Base-by-base conservation (phyloP, 2,329 filamentous ascomycete species). In the Botryotinia convoluta region DNA sequence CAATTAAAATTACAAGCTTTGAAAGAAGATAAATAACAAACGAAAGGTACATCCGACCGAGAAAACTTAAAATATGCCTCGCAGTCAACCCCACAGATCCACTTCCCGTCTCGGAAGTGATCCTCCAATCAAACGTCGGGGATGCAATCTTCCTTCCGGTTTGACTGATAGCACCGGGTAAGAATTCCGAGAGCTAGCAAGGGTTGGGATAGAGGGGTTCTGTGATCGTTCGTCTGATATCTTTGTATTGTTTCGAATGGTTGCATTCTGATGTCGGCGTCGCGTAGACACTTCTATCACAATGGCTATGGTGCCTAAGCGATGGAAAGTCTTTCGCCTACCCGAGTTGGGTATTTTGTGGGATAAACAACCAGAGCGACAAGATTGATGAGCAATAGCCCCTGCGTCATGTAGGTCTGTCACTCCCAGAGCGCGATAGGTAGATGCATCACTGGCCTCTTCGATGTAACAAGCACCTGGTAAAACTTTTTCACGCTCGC, bases 21-120 rank as follows among this genome's bases (percentile, higher is more conserved):
- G 29, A 37, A 8, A 35, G 37, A 3, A 48, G 37, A 35, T 22
- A 29, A 7, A 51, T 20, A 54, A 26, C 29, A 48, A 65, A 32
- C 10, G 42, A 14, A 48, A 65, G 8, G 44, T 12, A 68, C 22
- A 57, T 57, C 45, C 16, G 26, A 29, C 14, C 32, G 16, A 20
- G 8, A 22, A 54, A 39, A 68, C 26, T 68, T 32, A 51, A 39
- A 72, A 45, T 67, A 39, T 3, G 61, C 61, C 70, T 72, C 37
- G 62, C 48, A 65, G 48, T 72, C 61, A 72, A 72, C 70, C 70
- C 62, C 48, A 67, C 29, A 67, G 29, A 48, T 20, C 61, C 29
- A 45, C 29, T 14, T 35, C 39, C 22, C 48, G 61, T 22, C 29
- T 59, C 26, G 42, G 29, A n/a, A 37, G 5, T 35, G 4, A 37